These are phyloP conservation scores for Fusarium mundagurra DNA, from an alignment of 2,329 filamentous ascomycete genomes.

Conservation along the genomic window DNA sequence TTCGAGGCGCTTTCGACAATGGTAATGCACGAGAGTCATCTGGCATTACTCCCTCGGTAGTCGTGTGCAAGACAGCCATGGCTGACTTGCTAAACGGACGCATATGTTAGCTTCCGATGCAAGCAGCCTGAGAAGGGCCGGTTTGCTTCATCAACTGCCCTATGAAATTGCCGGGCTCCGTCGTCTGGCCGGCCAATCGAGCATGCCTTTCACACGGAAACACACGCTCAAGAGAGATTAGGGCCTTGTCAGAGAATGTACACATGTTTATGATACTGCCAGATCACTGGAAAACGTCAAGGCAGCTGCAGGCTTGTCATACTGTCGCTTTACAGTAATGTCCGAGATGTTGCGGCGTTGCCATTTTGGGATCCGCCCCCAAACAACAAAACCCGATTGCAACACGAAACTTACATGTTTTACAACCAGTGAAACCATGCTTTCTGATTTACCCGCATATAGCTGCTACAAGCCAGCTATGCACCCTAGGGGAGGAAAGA, in stretches of 20 bases:
- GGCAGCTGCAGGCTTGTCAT: conserved; percentile 62
- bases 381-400: conserved; percentile 33
- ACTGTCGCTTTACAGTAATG: conserved; percentile 62
- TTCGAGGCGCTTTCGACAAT: background rate
- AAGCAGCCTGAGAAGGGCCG: background rate
- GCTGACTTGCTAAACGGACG: background rate
- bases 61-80: background rate
- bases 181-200: background rate
- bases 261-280: background rate
- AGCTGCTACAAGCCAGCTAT: background rate
- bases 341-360: conserved; percentile 53
- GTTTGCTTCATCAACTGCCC: background rate
- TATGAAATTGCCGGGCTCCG: background rate
- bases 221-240: background rate
- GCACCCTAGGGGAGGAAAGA: too few relatives aligned
- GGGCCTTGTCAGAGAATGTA: background rate
- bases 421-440: background rate
- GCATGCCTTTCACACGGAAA: background rate
- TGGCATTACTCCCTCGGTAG: background rate
- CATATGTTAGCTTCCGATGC: background rate
- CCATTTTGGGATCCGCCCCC: conserved; percentile 50
- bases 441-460: background rate
- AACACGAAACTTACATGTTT: background rate
- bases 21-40: background rate
- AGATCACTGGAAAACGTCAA: conserved; percentile 55